Evolutionary conservation across 177 flowering plant species (phyloP).

Genomic region (Tripterygium wilfordii): DNA sequence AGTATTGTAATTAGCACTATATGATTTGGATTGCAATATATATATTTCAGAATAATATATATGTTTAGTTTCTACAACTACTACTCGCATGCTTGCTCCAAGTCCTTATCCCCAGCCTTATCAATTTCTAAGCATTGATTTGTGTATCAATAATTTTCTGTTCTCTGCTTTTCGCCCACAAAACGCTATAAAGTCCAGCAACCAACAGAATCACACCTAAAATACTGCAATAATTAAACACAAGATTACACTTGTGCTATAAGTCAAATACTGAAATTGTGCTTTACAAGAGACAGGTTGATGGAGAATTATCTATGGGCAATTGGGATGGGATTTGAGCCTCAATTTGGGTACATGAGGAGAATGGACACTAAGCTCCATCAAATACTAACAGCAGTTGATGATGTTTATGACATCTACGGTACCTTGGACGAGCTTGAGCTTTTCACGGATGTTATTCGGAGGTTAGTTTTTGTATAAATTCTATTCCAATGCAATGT

Average conservation of each 20-base stretch:
- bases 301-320: neutral
- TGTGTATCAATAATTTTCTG: no score
- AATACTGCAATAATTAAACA: conserved; percentile 13
- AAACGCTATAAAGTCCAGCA: no score
- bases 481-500: neutral
- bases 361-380: neutral
- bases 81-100: no score
- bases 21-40: no score
- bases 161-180: no score
- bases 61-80: no score
- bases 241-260: neutral
- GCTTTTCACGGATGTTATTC: neutral
- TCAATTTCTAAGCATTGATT: no score
- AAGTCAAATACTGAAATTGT: neutral
- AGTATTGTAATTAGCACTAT: no score
- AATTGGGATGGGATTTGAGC: neutral
- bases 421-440: conserved; percentile 1
- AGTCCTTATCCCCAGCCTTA: no score
- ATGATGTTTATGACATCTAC: conserved; percentile 2
- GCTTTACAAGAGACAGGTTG: conserved; percentile 3
- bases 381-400: neutral
- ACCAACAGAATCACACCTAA: conserved; percentile 24
- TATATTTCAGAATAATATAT: no score
- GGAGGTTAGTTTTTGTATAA: neutral
- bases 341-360: neutral